Percentiles rank a stretch among this genome's conserved stretches.
Evolutionary conservation across 768 basidiomycete species (phyloP).

Genomic region (Tulasnella sp.): DNA sequence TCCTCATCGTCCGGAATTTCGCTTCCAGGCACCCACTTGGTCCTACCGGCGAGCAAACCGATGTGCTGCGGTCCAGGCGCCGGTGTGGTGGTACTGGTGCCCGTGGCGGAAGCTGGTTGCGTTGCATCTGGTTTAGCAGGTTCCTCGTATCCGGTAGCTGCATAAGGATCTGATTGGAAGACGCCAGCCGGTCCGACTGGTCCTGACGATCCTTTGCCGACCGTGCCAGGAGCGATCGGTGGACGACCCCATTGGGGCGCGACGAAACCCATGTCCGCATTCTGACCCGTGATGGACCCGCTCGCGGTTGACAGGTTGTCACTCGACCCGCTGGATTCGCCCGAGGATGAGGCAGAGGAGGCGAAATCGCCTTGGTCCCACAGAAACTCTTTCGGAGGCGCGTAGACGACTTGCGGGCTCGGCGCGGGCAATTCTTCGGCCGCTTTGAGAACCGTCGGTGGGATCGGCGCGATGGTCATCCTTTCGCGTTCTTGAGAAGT

Average conservation of each 20-base stretch:
- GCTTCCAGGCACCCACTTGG: conserved; percentile 21
- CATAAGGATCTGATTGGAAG: conserved; percentile 1
- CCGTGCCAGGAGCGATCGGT: neutral
- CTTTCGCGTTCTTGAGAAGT: conserved; percentile 42
- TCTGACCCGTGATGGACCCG: neutral
- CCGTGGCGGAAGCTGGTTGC: neutral
- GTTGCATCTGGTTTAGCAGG: neutral
- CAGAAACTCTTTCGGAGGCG: conserved; percentile 30
- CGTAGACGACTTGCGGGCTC: conserved; percentile 31
- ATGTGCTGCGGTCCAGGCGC: neutral
- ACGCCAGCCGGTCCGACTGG: conserved; percentile 18
- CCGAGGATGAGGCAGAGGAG: neutral
- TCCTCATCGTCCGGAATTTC: conserved; percentile 19
- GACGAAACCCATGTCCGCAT: conserved; percentile 16
- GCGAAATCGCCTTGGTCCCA: conserved; percentile 7
- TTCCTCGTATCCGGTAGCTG: conserved; percentile 13
- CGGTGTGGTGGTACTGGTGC: too few relatives aligned
- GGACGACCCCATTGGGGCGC: conserved; percentile 20
- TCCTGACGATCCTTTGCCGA: conserved; percentile 18
- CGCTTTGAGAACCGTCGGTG: conserved; percentile 84
- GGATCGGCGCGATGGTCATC: conserved; percentile 67
- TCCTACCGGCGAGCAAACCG: conserved; percentile 21
- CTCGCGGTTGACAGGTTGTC: neutral
- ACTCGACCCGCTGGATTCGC: conserved; percentile 12
- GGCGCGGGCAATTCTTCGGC: conserved; percentile 31